A percentile compares a stretch with the other conserved stretches of the same genome.
phyloP scores from a whole-genome alignment of 2,329 filamentous ascomycete species.

The Fonsecaea pedrosoi region DNA sequence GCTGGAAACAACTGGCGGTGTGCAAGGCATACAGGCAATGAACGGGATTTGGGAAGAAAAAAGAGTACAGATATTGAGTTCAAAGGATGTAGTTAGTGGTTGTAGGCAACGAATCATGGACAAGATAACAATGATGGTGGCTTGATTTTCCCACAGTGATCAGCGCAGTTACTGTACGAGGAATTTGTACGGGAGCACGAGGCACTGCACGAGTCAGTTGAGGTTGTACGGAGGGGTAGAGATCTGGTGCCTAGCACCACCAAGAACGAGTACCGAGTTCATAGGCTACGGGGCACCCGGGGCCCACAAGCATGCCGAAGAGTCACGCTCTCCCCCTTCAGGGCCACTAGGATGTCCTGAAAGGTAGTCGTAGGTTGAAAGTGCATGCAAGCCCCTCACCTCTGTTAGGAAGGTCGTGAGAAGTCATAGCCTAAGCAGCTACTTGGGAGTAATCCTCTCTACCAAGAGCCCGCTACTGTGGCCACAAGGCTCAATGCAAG shows the following conservation, averaged over 20 bases:
- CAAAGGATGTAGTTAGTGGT: constrained; percentile 4
- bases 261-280: too few species aligned
- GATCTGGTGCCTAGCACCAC: background rate
- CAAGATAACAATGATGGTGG: background rate
- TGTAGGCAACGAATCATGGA: background rate
- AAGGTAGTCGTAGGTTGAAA: background rate
- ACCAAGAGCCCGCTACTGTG: too few species aligned
- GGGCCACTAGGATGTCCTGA: background rate
- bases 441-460: too few species aligned
- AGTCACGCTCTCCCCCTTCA: background rate
- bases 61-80: background rate
- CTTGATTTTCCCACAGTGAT: background rate
- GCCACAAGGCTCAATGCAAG: too few species aligned
- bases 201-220: too few species aligned
- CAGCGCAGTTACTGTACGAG: background rate
- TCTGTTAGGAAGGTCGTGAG: background rate
- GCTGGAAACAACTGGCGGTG: constrained; percentile 13
- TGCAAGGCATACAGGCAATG: background rate
- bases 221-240: background rate
- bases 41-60: background rate
- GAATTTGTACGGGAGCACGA: background rate
- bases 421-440: background rate
- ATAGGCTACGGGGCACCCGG: background rate
- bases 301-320: background rate
- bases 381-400: background rate